phyloP scores from a whole-genome alignment of 768 basidiomycete genomes.

The Mycena latifolia region DNA sequence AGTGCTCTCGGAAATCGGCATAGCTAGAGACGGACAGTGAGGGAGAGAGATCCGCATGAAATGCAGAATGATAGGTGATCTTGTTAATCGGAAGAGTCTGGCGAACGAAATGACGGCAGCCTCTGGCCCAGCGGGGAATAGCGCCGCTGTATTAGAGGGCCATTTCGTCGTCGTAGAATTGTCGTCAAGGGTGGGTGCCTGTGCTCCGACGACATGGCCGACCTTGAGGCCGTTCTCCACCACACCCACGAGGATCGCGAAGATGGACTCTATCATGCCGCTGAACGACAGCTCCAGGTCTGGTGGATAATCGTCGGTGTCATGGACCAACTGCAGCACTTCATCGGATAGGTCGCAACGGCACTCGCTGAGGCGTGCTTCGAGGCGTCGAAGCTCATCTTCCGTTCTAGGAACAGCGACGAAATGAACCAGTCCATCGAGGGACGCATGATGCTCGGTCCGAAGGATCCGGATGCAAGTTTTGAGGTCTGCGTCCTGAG shows the following conservation, averaged over 20 bases:
- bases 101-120: conserved; percentile 12
- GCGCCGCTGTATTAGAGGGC: conserved; percentile 13
- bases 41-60: conserved; percentile 8
- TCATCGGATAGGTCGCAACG: conserved; percentile 6
- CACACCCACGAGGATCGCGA: neutral
- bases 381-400: neutral
- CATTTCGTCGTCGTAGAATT: conserved; percentile 1
- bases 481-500: neutral
- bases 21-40: conserved; percentile 16
- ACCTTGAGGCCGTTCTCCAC: conserved; percentile 5
- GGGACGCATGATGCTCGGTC: conserved; percentile 4
- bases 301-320: neutral
- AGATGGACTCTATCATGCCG: conserved; percentile 4
- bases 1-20: neutral
- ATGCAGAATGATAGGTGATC: conserved; percentile 3
- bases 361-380: conserved; percentile 14
- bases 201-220: conserved; percentile 10
- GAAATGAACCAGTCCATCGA: conserved; percentile 10
- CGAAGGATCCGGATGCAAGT: conserved; percentile 8
- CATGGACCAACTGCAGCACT: conserved; percentile 1
- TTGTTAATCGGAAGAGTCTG: conserved; percentile 2
- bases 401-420: conserved; percentile 1
- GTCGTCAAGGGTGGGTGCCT: neutral
- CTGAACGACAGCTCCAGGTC: neutral
- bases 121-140: conserved; percentile 22